Evolutionary conservation across 495 filamentous ascomycete genomes (phyloP), one percentile per base, ranked within the genome.

Genomic region (Tuber magnatum): DNA sequence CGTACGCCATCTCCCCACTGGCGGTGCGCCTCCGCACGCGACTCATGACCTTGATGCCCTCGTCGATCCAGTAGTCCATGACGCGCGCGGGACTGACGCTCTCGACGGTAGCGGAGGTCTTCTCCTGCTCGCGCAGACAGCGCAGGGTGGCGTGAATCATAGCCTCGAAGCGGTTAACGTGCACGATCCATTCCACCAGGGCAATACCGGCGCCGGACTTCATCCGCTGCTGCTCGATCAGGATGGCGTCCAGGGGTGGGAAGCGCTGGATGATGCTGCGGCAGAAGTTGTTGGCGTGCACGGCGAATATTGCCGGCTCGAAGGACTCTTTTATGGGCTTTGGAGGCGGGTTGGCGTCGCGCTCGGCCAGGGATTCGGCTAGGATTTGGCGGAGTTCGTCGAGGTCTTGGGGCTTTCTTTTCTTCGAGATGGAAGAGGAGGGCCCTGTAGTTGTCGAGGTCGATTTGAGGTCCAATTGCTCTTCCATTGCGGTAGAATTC

Each of bases 181-280:
- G 87, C 44, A 97, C 76, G 32, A 94, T 97, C 95, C 94, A 97
- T 83, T 98, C 93, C 48, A 90, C 88, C 4, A 98, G 88, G 10
- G 89, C 87, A 0, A 87, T 78, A 0, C 83, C 86, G 43, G 92
- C 88, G 28, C 85, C 86, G 18, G 90, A 90, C 40, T 95, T 92
- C 84, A 91, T 96, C 1, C 94, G 92, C 82, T 98, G 94, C 5
- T 92, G 90, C 84, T 98, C 94, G 73, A 98, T 94, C 2, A 98
- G 87, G 61, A 98, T 86, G 91, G 90, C 20, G 88, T 91, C 3
- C 92, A 93, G 2, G 85, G 83, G 46, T 81, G 81, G 20, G 85
- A 86, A 81, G 74, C 74, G 84, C 24, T 91, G 81, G 10, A 92
- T 79, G 3, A 87, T 84, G 1, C 85, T 81, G 3, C 80, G 84